Conservation (phyloP, 2,329 filamentous ascomycete genomes). For the Colletotrichum neosansevieriae region DNA sequence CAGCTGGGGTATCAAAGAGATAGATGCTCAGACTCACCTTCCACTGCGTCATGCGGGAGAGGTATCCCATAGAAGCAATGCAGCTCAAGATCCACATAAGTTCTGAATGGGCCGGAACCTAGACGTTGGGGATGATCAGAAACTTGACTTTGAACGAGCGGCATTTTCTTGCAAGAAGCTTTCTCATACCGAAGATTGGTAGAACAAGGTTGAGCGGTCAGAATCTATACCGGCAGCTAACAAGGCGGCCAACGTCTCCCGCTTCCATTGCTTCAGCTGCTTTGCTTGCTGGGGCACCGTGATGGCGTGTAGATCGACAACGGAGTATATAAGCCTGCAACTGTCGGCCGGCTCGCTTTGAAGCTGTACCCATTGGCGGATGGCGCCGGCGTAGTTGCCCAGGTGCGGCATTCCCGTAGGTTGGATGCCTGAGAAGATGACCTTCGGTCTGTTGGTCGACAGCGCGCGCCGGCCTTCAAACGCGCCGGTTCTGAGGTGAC, state of each 20-base stretch:
- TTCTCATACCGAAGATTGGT: conserved; percentile 73
- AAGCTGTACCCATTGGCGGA: conserved; percentile 86
- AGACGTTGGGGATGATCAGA: neutral
- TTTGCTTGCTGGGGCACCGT: conserved; percentile 78
- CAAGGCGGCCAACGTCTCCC: conserved; percentile 82
- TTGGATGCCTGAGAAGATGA: conserved; percentile 96
- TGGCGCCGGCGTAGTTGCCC: conserved; percentile 93
- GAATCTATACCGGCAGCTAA: conserved; percentile 88
- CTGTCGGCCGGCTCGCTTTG: conserved; percentile 72
- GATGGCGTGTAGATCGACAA: conserved; percentile 95
- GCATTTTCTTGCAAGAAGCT: neutral
- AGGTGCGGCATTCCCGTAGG: conserved; percentile 94
- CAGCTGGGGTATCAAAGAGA: neutral
- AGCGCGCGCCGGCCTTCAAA: conserved; percentile 10
- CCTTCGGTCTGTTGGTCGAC: conserved; percentile 45
- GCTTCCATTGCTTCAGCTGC: conserved; percentile 72
- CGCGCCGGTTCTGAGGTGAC: neutral
- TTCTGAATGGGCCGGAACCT: conserved; percentile 85
- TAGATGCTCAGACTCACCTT: conserved; percentile 70
- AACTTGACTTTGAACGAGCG: neutral
- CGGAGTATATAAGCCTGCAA: conserved; percentile 81
- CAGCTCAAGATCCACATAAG: conserved; percentile 98
- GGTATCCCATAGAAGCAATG: conserved; percentile 89
- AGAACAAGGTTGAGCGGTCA: conserved; percentile 81
- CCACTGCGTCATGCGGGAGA: conserved; percentile 99